Base-by-base conservation (phyloP, 345 rosid species). In the Populus ilicifolia region DNA sequence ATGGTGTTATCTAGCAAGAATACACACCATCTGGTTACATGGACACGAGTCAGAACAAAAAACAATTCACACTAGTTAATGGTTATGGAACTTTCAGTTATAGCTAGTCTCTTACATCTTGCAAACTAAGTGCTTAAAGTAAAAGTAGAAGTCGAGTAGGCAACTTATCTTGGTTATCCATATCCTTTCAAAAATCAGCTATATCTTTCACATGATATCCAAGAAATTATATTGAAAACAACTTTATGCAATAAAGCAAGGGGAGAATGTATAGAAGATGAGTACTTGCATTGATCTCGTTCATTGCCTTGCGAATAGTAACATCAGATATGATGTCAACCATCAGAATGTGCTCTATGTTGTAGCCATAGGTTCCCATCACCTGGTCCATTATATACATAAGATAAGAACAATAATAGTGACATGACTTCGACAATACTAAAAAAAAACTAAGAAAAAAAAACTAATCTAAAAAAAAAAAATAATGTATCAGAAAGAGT, bases 211-310 rank as follows among this genome's bases (percentile, higher is more conserved):
- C 17, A 11, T 10, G 44, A 62, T 21, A 74, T 75, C 52, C 44
- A 25, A 39, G 43, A 73, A 14, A 39, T 4, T 36, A 44, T 6
- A 41, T 56, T 12, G 11, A 35, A 29, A 27, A 52, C n/a, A 10
- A 29, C 35, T 21, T 10, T 25, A 17, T 66, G 65, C 33, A 27
- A 2, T 29, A 63, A 61, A 59, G 4, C 14, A 46, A 35, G 14
- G 21, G 13, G 48, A 43, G 18, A 63, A 41, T 10, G 69, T n/a
- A 29, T 59, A 36, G n/a, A 52, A 50, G 39, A 5, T 5, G n/a
- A 16, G 77, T 84, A 96, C 99, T 98, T 80, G 99, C 99, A 83
- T 96, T 96, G 76, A 96, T 96, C 87, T 96, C 99, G 54, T 96
- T 96, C 99, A 96, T 94, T 21, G 99, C 98, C 85, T 79, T 89